A percentile compares a stretch with the other conserved stretches of the same genome.
These are phyloP conservation scores for Exophiala phaeomuriformis DNA, from an alignment of 2,329 filamentous ascomycete species.

Conservation along the genomic window DNA sequence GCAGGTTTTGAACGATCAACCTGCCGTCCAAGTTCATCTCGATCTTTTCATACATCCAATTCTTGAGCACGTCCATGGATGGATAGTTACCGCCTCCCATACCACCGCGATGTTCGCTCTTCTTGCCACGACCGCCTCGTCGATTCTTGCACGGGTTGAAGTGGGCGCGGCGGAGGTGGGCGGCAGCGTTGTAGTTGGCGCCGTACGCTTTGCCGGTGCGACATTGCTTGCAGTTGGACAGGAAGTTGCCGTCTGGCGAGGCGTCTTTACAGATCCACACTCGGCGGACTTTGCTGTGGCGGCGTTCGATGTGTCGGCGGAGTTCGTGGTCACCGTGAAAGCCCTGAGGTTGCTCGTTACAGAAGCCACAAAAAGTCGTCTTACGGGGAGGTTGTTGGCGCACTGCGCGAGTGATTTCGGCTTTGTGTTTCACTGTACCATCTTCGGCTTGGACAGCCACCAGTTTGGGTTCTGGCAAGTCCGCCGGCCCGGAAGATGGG, in stretches of 20 bases:
- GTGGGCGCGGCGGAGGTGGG: slow-evolving; percentile 78
- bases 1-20: slow-evolving; percentile 20
- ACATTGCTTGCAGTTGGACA: slow-evolving; percentile 79
- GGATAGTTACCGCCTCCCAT: slow-evolving; percentile 57
- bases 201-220: slow-evolving; percentile 69
- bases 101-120: slow-evolving; percentile 53
- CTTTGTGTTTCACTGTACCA: slow-evolving; percentile 49
- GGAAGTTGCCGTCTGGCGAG: slow-evolving; percentile 54
- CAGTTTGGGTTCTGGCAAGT: slow-evolving; percentile 41
- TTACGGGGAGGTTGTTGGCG: slow-evolving; percentile 58
- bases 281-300: slow-evolving; percentile 56
- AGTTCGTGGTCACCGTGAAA: slow-evolving; percentile 84
- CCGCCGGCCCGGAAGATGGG: slow-evolving; percentile 26
- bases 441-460: slow-evolving; percentile 46
- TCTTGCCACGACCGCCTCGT: slow-evolving; percentile 50
- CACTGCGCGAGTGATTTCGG: slow-evolving; percentile 48
- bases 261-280: slow-evolving; percentile 59
- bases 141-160: slow-evolving; percentile 63
- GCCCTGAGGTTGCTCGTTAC: slow-evolving; percentile 64
- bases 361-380: slow-evolving; percentile 57
- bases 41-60: slow-evolving; percentile 54
- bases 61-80: slow-evolving; percentile 53
- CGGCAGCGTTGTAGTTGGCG: slow-evolving; percentile 90
- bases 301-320: slow-evolving; percentile 57
- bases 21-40: slow-evolving; percentile 33